phyloP scores from a whole-genome alignment of 768 basidiomycete genomes.

The Suillus plorans region DNA sequence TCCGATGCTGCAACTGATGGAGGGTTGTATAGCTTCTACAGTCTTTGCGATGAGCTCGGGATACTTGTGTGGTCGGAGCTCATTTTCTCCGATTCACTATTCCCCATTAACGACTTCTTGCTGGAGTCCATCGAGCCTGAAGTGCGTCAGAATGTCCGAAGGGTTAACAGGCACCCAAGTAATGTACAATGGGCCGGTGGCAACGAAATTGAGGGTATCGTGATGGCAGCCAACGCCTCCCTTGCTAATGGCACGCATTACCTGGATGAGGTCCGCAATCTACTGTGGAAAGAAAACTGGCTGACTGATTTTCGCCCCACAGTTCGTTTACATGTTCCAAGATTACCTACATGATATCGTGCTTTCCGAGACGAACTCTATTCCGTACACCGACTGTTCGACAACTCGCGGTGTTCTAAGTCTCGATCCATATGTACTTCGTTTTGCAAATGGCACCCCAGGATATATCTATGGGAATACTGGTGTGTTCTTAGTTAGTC shows the following conservation, averaged over 20 bases:
- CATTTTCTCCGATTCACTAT: slow-evolving; percentile 57
- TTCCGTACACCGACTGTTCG: slow-evolving; percentile 60
- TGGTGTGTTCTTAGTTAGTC: slow-evolving; percentile 31
- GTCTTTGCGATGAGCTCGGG: slow-evolving; percentile 57
- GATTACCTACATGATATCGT: slow-evolving; percentile 50
- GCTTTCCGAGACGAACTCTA: slow-evolving; percentile 49
- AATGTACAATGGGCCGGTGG: slow-evolving; percentile 61
- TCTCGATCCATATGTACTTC: slow-evolving; percentile 51
- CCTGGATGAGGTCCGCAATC: slow-evolving; percentile 44
- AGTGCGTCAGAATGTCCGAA: slow-evolving; percentile 55
- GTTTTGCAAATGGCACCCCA: slow-evolving; percentile 49
- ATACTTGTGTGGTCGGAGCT: slow-evolving; percentile 64
- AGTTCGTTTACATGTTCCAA: slow-evolving; percentile 54
- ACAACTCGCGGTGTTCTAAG: slow-evolving; percentile 58
- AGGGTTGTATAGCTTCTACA: slow-evolving; percentile 57
- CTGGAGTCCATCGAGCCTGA: slow-evolving; percentile 53
- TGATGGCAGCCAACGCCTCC: slow-evolving; percentile 34
- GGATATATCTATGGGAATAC: slow-evolving; percentile 58
- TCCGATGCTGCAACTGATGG: slow-evolving; percentile 37
- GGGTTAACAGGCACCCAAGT: slow-evolving; percentile 56
- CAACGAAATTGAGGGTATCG: slow-evolving; percentile 60
- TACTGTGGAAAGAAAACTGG: background rate
- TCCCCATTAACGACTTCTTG: slow-evolving; percentile 54
- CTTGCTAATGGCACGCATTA: slow-evolving; percentile 46
- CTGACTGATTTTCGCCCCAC: background rate